Evolutionary conservation across 169 alveolate species (phyloP).

Genomic region (Cryptosporidium ryanae): DNA sequence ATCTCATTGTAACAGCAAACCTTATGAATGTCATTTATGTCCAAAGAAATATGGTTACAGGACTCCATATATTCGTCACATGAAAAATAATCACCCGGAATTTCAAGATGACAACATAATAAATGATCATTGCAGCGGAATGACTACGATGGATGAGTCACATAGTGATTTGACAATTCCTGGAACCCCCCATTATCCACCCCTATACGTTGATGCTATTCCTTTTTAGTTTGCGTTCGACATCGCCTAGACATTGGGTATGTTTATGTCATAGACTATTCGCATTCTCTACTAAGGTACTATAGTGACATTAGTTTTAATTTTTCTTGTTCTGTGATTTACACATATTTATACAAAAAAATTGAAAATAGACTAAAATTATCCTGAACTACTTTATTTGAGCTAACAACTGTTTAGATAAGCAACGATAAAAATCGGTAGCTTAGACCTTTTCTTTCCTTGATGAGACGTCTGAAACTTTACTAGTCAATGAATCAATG

Average conservation of each 20-base stretch:
- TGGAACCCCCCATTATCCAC: conserved; percentile 74
- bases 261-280: conserved; percentile 6
- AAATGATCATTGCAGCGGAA: conserved; percentile 73
- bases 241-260: not conserved
- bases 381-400: not conserved
- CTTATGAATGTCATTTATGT: conserved; percentile 71
- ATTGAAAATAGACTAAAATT: conserved; percentile 3
- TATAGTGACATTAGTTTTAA: conserved; percentile 54
- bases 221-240: conserved; percentile 64
- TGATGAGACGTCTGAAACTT: conserved; percentile 16
- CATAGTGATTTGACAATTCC: conserved; percentile 72
- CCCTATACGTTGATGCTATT: conserved; percentile 75
- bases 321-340: not conserved
- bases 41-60: conserved; percentile 73
- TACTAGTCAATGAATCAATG: conserved; percentile 39
- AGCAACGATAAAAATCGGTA: too few relatives aligned
- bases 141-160: conserved; percentile 72
- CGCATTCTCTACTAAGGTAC: conserved; percentile 1
- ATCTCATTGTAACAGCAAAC: conserved; percentile 69
- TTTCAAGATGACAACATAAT: conserved; percentile 64
- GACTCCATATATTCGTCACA: conserved; percentile 75
- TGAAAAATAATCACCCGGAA: conserved; percentile 74
- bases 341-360: not conserved
- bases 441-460: conserved; percentile 54
- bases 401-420: too few relatives aligned